Base-by-base conservation (phyloP, 768 basidiomycete genomes). In the Cantharellus anzutake region DNA sequence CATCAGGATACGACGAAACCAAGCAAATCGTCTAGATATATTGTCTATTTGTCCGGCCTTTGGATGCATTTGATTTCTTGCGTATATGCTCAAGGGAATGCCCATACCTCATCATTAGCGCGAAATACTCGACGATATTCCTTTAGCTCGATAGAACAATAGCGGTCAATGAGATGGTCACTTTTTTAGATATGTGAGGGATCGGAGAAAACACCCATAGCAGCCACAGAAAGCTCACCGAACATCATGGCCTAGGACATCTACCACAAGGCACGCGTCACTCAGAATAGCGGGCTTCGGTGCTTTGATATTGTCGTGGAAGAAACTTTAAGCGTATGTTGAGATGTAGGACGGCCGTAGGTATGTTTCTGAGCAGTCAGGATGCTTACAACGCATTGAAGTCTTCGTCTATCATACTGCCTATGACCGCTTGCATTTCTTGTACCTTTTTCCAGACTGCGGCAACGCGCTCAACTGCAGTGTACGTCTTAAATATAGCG, bases 91-190 rank as follows among this genome's bases (percentile, higher is more conserved):
- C 7, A 20, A 41, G 11, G n/a, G 29, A 39, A 48, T 7, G 5
- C 35, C 53, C 65, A 20, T 37, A 71, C 91, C 70, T 98, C 96
- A 63, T 96, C 92, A 3, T 82, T 83, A 4, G 86, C 80, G 56
- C 86, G 81, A 72, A 99, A 98, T 67, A 99, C 93, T 29, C 92
- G 83, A 5, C 92, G 83, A 68, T 98, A 99, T 68, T 98, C 96
- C 68, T 90, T 89, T 35, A 99, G 76, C 65, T 96, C 89, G 14
- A 93, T 76, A 5, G 84, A 80, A 29, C 89, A 82, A 66, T 96
- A 96, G 57, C 91, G 83, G 58, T 93, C 88, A 7, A 98, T 76
- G 59, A 96, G 77, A 60, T 86, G 82, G 41, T 70, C 69, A 42
- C 74, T 76, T 62, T 3, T 4, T 38, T 55, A 52, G 20, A 29